Percentiles rank a stretch among this genome's conserved stretches.
Evolutionary conservation across 306 rosid species (phyloP).

Genomic region (Amphicarpaea edgeworthii): DNA sequence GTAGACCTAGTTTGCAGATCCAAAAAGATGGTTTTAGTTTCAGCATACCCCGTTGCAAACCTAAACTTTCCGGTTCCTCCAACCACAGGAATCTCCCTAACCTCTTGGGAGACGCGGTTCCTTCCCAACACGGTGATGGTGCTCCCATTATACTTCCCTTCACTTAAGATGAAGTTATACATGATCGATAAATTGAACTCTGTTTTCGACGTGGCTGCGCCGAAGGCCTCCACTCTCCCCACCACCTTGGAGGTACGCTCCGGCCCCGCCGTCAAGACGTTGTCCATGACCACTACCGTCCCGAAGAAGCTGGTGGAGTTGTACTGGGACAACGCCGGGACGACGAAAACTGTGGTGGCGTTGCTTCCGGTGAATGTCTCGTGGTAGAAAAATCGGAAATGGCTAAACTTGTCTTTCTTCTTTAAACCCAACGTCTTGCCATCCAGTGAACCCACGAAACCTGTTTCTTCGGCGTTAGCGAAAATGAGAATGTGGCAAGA

Average conservation of each 20-base stretch:
- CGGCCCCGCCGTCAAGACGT: conserved; percentile 54
- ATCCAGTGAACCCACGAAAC: conserved; percentile 48
- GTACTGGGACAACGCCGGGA: background rate
- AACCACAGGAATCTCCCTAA: background rate
- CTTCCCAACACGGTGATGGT: conserved; percentile 46
- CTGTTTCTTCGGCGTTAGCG: background rate
- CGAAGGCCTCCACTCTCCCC: conserved; percentile 63
- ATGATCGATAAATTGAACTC: conserved; percentile 52
- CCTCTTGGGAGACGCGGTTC: background rate
- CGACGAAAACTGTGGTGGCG: conserved; percentile 40
- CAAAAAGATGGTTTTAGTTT: background rate
- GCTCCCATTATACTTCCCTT: conserved; percentile 79
- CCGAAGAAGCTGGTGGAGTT: conserved; percentile 49
- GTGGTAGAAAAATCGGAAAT: conserved; percentile 65
- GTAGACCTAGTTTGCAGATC: background rate
- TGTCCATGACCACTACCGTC: conserved; percentile 29
- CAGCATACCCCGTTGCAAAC: background rate
- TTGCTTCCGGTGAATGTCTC: conserved; percentile 48
- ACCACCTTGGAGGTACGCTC: conserved; percentile 46
- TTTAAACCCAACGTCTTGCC: conserved; percentile 39
- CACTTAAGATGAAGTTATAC: conserved; percentile 59
- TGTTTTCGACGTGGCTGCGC: conserved; percentile 51
- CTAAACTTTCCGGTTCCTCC: background rate
- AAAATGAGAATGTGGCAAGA: background rate
- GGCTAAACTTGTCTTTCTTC: conserved; percentile 58